phyloP scores from a whole-genome alignment of 1,139 yeast genomes.

The Debaryomyces singareniensis region DNA sequence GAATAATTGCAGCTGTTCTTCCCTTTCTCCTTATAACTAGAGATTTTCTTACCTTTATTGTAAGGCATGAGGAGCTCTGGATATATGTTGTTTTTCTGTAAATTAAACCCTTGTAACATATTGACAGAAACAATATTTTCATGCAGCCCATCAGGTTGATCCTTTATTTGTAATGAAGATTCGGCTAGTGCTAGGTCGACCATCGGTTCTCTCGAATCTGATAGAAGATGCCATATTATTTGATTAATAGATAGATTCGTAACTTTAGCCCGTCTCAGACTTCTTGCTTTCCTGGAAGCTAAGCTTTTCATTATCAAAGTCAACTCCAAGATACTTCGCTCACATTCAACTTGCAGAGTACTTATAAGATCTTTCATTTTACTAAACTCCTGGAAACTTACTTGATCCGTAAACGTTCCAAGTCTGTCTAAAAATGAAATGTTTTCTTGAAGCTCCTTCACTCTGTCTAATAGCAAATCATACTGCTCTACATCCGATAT shows the following conservation, averaged over 20 bases:
- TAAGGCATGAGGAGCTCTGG: slow-evolving; percentile 67
- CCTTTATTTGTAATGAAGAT: slow-evolving; percentile 55
- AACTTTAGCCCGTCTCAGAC: slow-evolving; percentile 17
- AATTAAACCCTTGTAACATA: slow-evolving; percentile 67
- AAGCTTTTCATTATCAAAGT: slow-evolving; percentile 41
- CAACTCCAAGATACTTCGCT: slow-evolving; percentile 52
- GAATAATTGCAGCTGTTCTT: slow-evolving; percentile 4
- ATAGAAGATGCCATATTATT: slow-evolving; percentile 65
- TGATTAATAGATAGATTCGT: slow-evolving; percentile 52
- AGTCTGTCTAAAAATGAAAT: slow-evolving; percentile 41
- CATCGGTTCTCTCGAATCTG: slow-evolving; percentile 55
- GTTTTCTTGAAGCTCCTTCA: slow-evolving; percentile 50
- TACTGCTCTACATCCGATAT: slow-evolving; percentile 66
- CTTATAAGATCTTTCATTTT: slow-evolving; percentile 24
- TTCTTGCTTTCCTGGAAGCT: slow-evolving; percentile 20
- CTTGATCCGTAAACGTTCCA: slow-evolving; percentile 36
- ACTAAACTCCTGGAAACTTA: slow-evolving; percentile 16
- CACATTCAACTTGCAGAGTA: slow-evolving; percentile 50
- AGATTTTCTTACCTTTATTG: slow-evolving; percentile 2
- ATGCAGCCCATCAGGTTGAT: slow-evolving; percentile 48
- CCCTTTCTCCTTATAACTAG: slow-evolving; percentile 3
- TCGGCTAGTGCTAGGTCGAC: slow-evolving; percentile 66
- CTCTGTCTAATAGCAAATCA: slow-evolving; percentile 45
- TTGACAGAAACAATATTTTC: slow-evolving; percentile 54
- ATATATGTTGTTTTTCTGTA: slow-evolving; percentile 53